Percentiles rank a stretch among this genome's conserved stretches.
Evolutionary conservation across 768 basidiomycete genomes (phyloP).

Genomic region (Serendipita sp.): DNA sequence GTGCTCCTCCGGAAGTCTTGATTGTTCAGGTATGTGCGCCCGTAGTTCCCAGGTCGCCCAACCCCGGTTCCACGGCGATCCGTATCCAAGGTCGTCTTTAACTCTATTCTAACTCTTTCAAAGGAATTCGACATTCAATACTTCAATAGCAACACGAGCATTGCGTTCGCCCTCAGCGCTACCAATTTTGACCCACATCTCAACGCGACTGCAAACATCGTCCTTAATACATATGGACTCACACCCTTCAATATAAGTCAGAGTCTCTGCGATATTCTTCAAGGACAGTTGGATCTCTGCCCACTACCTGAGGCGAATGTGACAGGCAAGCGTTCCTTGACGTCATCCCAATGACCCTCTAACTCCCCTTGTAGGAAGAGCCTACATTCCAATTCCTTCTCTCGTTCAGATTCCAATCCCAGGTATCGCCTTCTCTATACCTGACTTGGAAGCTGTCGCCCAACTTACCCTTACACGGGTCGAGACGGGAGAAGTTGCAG

Average conservation of each 20-base stretch:
- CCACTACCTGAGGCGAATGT: too few relatives aligned
- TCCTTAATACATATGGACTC: conserved; percentile 79
- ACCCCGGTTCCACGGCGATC: neutral
- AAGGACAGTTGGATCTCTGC: neutral
- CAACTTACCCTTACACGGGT: conserved; percentile 59
- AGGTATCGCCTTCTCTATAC: conserved; percentile 65
- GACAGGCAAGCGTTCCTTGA: too few relatives aligned
- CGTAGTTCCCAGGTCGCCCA: neutral
- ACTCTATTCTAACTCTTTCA: neutral
- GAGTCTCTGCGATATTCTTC: neutral
- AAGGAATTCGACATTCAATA: conserved; percentile 57
- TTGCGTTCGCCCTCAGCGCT: conserved; percentile 73
- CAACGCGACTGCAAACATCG: conserved; percentile 66
- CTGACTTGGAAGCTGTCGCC: conserved; percentile 81
- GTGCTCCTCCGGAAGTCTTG: conserved; percentile 60
- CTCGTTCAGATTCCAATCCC: conserved; percentile 53
- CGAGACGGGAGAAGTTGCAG: conserved; percentile 48
- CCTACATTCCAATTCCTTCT: conserved; percentile 46
- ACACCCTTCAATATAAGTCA: conserved; percentile 46
- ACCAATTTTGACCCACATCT: conserved; percentile 46
- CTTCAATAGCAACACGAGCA: conserved; percentile 50
- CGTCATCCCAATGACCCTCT: neutral
- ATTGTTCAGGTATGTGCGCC: conserved; percentile 35
- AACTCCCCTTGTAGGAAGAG: conserved; percentile 29
- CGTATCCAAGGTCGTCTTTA: neutral